These are phyloP conservation scores for Alternaria incomplexa DNA, from an alignment of 2,329 filamentous ascomycete species.

Conservation along the genomic window DNA sequence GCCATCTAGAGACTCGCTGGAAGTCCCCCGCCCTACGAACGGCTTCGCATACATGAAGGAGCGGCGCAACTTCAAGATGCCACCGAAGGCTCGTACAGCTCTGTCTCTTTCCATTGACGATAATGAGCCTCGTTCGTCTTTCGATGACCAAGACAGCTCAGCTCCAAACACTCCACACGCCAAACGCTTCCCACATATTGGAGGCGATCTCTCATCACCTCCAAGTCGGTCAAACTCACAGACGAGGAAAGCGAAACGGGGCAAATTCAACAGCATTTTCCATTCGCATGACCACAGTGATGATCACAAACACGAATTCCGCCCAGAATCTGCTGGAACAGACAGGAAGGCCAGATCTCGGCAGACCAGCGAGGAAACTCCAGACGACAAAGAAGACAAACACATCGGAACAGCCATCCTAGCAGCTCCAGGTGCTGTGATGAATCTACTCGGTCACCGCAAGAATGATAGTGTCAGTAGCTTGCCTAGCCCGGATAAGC, in stretches of 20 bases:
- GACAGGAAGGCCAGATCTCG: slow-evolving; percentile 36
- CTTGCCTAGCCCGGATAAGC: slow-evolving; percentile 36
- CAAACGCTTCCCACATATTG: slow-evolving; percentile 41
- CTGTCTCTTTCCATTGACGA: slow-evolving; percentile 27
- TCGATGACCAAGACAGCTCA: slow-evolving; percentile 48
- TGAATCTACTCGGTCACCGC: slow-evolving; percentile 41
- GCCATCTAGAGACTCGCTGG: slow-evolving; percentile 31
- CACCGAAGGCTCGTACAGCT: slow-evolving; percentile 25
- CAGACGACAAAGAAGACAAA: slow-evolving; percentile 38
- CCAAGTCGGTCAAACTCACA: slow-evolving; percentile 40
- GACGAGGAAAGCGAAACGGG: slow-evolving; percentile 45
- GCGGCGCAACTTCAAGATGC: slow-evolving; percentile 27
- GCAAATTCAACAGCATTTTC: slow-evolving; percentile 51
- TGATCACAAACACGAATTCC: slow-evolving; percentile 30
- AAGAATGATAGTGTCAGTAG: slow-evolving; percentile 49
- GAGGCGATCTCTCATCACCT: slow-evolving; percentile 46
- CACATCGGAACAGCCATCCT: slow-evolving; percentile 38
- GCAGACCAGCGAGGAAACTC: slow-evolving; percentile 41
- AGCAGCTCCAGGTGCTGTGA: slow-evolving; percentile 42
- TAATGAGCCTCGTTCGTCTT: slow-evolving; percentile 47
- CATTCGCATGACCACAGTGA: slow-evolving; percentile 47
- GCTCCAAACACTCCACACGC: slow-evolving; percentile 47
- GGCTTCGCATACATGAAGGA: slow-evolving; percentile 24
- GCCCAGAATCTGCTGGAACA: slow-evolving; percentile 23
- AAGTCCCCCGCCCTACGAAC: slow-evolving; percentile 27